Evolutionary conservation across 306 rosid genomes (phyloP), one percentile per base, ranked within the genome.

Genomic region (Neltuma alba): DNA sequence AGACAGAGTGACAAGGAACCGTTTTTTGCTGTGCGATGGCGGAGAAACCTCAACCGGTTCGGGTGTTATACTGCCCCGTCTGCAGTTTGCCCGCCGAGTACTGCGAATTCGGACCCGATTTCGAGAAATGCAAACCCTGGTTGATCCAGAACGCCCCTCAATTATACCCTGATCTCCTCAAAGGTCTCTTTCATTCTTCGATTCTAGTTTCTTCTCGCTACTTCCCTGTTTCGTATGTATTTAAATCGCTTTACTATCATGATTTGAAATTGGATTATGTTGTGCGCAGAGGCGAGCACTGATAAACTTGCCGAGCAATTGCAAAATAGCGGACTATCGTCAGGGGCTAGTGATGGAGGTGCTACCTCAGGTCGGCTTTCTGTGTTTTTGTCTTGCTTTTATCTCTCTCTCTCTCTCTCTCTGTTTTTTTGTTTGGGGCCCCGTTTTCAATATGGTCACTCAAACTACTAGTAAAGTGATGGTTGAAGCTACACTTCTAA

Each of bases 91-190:
- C 99, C 1, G 94, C 98, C 0, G 99, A 93, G 72, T 96, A 89
- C 86, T 96, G 99, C 62, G 99, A 96, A 84, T 93, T 91, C 85
- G 98, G 99, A 77, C 86, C 98, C 80, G 97, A 96, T 93, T 91
- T 96, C 81, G 97, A 87, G 38, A 91, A 90, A 87, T 96, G 99
- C 91, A 96, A 93, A 84, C 99, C 99, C 83, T 96, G 99, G 99
- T 88, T 96, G 91, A 86, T 96, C 88, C 93, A 88, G 64, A 91
- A 96, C 78, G 98, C 88, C 42, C 96, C 98, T 3, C 87, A 90
- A 80, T 67, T 91, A 15, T 96, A 91, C 77, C 99, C 98, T 13
- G 88, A 93, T 90, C 97, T 96, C 75, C 72, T 90, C 44, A 87
- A 87, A 86, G 98, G 99, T 93, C 25, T 23, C 36, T 25, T 5